These are phyloP conservation scores for Artemisia argyi DNA, from an alignment of 129 eudicot genomes.

Conservation along the genomic window DNA sequence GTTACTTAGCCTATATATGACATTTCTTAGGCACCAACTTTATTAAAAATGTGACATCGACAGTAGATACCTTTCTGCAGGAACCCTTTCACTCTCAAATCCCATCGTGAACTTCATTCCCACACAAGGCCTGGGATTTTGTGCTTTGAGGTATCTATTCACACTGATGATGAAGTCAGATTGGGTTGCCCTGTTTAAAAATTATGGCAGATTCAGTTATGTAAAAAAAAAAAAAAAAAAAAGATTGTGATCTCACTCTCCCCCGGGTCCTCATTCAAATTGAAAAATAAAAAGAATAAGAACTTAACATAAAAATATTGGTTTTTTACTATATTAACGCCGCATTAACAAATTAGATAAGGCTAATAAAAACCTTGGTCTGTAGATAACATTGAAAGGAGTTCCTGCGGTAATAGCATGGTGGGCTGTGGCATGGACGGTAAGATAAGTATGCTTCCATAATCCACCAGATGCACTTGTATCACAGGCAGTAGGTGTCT, in stretches of 20 bases:
- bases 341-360: conserved; percentile 1
- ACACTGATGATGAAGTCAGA: conserved; percentile 83
- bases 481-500: too few relatives aligned
- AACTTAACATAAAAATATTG: neutral
- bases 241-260: neutral
- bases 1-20: neutral
- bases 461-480: neutral
- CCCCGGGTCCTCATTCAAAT: neutral
- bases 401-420: conserved; percentile 78
- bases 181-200: conserved; percentile 72
- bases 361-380: conserved; percentile 55
- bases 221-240: neutral
- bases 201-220: neutral
- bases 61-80: conserved; percentile 78
- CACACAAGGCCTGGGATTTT: conserved; percentile 63
- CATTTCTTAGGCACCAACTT: neutral
- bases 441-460: conserved; percentile 72
- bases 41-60: conserved; percentile 8
- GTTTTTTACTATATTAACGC: neutral
- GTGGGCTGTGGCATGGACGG: conserved; percentile 84
- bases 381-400: conserved; percentile 47
- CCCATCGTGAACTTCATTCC: conserved; percentile 95
- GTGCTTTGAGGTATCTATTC: conserved; percentile 89
- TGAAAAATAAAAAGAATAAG: neutral
- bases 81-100: conserved; percentile 90